Evolutionary conservation across 2,329 filamentous ascomycete genomes (phyloP), one percentile per base, ranked within the genome.

Genomic region (Meredithiella fracta): DNA sequence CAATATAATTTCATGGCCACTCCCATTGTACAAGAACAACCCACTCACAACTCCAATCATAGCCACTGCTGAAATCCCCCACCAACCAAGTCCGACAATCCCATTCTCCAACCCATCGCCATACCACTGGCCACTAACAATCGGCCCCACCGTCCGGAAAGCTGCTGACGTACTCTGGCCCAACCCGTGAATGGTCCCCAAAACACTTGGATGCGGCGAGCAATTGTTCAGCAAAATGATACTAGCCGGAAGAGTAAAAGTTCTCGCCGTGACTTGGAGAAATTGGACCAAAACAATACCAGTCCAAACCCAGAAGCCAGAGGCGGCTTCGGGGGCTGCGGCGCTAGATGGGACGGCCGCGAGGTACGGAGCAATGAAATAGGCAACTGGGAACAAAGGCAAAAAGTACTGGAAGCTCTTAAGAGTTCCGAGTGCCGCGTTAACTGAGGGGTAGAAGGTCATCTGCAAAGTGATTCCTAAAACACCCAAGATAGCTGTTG

Each of bases 231-330:
- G 67, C 7, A 81, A 65, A 56, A 81, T 79, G 37, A 78, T 77
- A 63, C 73, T 77, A 2, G 75, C 75, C 1, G 77, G 77, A 7
- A 78, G 66, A 0, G 75, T 75, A 62, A 90, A 87, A 0, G 86
- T 91, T 26, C 85, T 74, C 0, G 82, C 85, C 3, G 82, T 72
- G 15, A 88, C 85, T 64, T 90, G 85, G 7, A 88, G 65, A 15
- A 79, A 72, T 1, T 86, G 71, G 1, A 86, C 80, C 1, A 77
- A 63, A 0, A 74, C 71, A 58, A 86, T 80, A 15, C 75, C 75
- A 1, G 74, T 67, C 82, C 79, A 86, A 34, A 83, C 69, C 56
- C 72, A 66, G 22, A 72, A 59, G 0, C 75, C 76, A 0, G 70
- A 71, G 0, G 74, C 71, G 0, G 74, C 71, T 9, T 64, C 65